Evolutionary conservation across 352 stramenopile species (phyloP).

Genomic region (Phytophthora gonapodyides): DNA sequence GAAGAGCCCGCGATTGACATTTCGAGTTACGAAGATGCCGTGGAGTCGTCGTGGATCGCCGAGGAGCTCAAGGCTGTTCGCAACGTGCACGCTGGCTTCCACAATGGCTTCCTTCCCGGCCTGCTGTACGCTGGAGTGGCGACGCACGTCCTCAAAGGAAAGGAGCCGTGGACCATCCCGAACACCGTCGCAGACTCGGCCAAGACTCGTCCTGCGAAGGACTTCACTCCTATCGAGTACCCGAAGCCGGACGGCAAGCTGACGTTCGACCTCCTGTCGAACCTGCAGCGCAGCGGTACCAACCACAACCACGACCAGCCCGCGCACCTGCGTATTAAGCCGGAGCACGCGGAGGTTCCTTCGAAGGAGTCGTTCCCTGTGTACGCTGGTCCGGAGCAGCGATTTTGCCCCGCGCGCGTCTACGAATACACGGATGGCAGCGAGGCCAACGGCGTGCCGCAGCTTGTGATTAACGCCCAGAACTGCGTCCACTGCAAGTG

Average conservation of each 20-base stretch:
- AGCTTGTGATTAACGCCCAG: constrained; percentile 99
- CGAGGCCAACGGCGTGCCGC: constrained; percentile 79
- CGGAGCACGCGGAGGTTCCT: constrained; percentile 85
- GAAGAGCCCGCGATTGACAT: constrained; percentile 68
- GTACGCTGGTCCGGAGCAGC: constrained; percentile 97
- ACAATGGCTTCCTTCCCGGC: constrained; percentile 93
- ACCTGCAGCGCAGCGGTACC: constrained; percentile 96
- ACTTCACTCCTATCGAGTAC: constrained; percentile 95
- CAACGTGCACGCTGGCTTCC: constrained; percentile 97
- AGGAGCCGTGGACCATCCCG: constrained; percentile 96
- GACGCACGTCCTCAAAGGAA: constrained; percentile 94
- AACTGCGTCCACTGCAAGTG: constrained; percentile 99
- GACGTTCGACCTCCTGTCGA: constrained; percentile 98
- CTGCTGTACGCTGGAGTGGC: constrained; percentile 94
- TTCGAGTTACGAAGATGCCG: constrained; percentile 84
- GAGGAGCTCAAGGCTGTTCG: constrained; percentile 97
- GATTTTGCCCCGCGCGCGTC: constrained; percentile 98
- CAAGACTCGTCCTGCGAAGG: constrained; percentile 90
- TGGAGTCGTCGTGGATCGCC: constrained; percentile 96
- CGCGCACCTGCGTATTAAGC: constrained; percentile 96
- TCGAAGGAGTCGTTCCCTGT: constrained; percentile 88
- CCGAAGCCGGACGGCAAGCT: constrained; percentile 96
- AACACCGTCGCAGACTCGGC: constrained; percentile 88
- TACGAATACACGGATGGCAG: constrained; percentile 98
- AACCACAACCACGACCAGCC: constrained; percentile 99